Evolutionary conservation across 352 stramenopile species (phyloP).

Genomic region (Globisporangium radiosum): DNA sequence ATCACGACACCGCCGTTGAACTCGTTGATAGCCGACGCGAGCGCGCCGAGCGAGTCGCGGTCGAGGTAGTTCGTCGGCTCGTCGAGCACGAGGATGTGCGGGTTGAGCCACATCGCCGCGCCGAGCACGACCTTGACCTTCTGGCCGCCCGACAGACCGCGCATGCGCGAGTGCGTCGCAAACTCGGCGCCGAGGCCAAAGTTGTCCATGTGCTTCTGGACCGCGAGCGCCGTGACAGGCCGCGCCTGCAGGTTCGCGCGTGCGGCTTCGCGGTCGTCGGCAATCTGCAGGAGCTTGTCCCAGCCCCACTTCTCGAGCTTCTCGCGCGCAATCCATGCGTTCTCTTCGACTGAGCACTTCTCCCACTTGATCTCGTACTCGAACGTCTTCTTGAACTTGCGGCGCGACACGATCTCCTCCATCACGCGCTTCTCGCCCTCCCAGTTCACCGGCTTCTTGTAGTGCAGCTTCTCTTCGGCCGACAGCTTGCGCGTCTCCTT

Average conservation of each 20-base stretch:
- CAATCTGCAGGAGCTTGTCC: constrained; percentile 96
- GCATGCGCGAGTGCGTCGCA: constrained; percentile 97
- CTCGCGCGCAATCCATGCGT: constrained; percentile 92
- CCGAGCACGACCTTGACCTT: constrained; percentile 99
- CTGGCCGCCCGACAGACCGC: constrained; percentile 95
- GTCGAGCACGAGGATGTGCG: constrained; percentile 93
- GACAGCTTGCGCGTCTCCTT: constrained; percentile 90
- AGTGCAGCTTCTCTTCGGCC: constrained; percentile 91
- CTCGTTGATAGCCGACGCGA: constrained; percentile 94
- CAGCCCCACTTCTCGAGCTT: constrained; percentile 97
- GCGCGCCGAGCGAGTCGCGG: constrained; percentile 93
- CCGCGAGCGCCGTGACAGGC: constrained; percentile 91
- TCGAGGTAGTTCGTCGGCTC: constrained; percentile 96
- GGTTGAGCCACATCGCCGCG: constrained; percentile 95
- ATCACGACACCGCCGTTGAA: constrained; percentile 98
- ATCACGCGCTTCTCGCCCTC: constrained; percentile 87
- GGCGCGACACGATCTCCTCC: constrained; percentile 89
- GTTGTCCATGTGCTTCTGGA: constrained; percentile 96
- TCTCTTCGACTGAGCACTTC: constrained; percentile 91
- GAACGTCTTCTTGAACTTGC: constrained; percentile 92
- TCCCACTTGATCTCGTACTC: constrained; percentile 98
- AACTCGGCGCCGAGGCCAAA: constrained; percentile 96
- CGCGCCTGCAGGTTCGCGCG: constrained; percentile 90
- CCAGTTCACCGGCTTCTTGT: constrained; percentile 93
- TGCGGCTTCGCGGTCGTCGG: constrained; percentile 92